phyloP scores from a whole-genome alignment of 2,329 filamentous ascomycete genomes.

The Fusarium vanettenii region DNA sequence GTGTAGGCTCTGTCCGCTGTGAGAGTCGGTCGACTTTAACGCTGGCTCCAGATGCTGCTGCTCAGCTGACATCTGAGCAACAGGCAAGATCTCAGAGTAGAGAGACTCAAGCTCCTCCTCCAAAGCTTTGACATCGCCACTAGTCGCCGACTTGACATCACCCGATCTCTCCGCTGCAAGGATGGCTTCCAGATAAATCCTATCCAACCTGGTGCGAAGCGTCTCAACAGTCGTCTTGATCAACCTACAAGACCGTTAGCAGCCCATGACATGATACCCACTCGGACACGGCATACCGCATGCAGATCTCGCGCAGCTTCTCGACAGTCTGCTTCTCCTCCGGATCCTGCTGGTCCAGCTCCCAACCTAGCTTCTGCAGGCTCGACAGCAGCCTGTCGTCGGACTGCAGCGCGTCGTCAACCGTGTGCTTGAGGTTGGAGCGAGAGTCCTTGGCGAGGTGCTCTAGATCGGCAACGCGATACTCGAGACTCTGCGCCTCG shows the following conservation, averaged over 20 bases:
- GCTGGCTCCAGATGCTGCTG: slow-evolving; percentile 75
- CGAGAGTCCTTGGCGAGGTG: slow-evolving; percentile 61
- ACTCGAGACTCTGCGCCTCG: slow-evolving; percentile 59
- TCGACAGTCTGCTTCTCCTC: slow-evolving; percentile 65
- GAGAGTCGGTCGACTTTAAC: slow-evolving; percentile 56
- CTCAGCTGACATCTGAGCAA: slow-evolving; percentile 77
- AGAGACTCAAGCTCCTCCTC: slow-evolving; percentile 76
- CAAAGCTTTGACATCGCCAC: slow-evolving; percentile 61
- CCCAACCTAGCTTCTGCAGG: slow-evolving; percentile 73
- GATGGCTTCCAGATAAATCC: slow-evolving; percentile 64
- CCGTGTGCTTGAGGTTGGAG: slow-evolving; percentile 58
- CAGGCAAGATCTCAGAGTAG: slow-evolving; percentile 75
- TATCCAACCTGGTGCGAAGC: slow-evolving; percentile 65
- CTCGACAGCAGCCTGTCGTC: slow-evolving; percentile 75
- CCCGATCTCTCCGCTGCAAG: slow-evolving; percentile 43
- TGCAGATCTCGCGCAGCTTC: slow-evolving; percentile 69
- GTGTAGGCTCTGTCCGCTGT: slow-evolving; percentile 56
- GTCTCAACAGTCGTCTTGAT: slow-evolving; percentile 69
- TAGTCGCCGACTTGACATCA: slow-evolving; percentile 41
- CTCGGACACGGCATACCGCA: slow-evolving; percentile 51
- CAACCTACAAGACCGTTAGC: slow-evolving; percentile 51
- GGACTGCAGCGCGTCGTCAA: slow-evolving; percentile 64
- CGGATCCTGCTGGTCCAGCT: slow-evolving; percentile 64
- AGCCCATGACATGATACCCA: neutral
- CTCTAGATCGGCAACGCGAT: slow-evolving; percentile 61